Conservation (phyloP, 2,329 filamentous ascomycete species). For the Botrytis hyacinthi region DNA sequence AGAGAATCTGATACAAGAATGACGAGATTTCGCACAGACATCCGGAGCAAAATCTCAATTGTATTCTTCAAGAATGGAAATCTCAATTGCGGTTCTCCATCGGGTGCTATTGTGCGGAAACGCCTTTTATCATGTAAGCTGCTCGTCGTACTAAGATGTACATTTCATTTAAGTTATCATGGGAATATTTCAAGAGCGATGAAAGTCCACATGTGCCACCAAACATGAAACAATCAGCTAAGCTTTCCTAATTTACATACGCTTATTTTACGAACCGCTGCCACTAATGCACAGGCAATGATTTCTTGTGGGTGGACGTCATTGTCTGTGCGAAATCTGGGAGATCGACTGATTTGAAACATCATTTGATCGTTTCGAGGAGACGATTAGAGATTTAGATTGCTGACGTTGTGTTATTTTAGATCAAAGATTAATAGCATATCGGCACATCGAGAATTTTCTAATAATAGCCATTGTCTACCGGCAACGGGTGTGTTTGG, state of each 20-base stretch:
- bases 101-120: background rate
- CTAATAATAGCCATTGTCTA: background rate
- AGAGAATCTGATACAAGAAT: background rate
- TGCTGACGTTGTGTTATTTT: background rate
- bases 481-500: background rate
- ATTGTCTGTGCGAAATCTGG: background rate
- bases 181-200: accelerated
- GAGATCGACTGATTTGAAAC: background rate
- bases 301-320: background rate
- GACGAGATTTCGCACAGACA: slow-evolving; percentile 2
- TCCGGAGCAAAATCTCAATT: background rate
- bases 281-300: background rate
- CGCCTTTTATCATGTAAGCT: background rate
- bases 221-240: background rate
- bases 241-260: background rate
- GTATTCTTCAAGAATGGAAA: background rate
- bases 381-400: background rate
- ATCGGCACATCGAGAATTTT: background rate
- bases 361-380: background rate
- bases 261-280: background rate
- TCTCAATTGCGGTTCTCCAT: background rate
- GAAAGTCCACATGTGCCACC: background rate
- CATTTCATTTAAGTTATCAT: background rate
- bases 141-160: no score
- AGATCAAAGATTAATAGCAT: background rate